phyloP scores from a whole-genome alignment of 2,329 filamentous ascomycete species.

The Pseudogymnoascus sp. region DNA sequence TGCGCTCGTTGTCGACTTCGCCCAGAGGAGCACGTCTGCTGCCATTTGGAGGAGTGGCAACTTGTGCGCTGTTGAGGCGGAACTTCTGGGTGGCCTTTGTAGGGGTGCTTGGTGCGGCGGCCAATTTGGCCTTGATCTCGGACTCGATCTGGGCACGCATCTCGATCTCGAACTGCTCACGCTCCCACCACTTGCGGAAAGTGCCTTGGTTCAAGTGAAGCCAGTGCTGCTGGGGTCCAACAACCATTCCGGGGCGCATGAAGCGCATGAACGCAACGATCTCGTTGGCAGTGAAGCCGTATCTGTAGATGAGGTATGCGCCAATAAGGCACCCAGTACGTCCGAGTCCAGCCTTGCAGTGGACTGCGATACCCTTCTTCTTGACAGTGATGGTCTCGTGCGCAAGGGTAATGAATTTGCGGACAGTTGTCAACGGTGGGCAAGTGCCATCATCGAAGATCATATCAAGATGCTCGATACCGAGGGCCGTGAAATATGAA shows the following conservation, averaged over 20 bases:
- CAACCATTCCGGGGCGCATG: slow-evolving; percentile 98
- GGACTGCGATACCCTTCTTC: slow-evolving; percentile 90
- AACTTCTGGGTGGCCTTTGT: slow-evolving; percentile 55
- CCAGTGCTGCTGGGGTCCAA: slow-evolving; percentile 98
- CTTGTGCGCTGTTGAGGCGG: slow-evolving; percentile 55
- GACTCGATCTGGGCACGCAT: slow-evolving; percentile 76
- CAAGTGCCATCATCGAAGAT: slow-evolving; percentile 99
- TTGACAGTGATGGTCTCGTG: slow-evolving; percentile 89
- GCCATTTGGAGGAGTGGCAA: slow-evolving; percentile 77
- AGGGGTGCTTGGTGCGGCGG: slow-evolving; percentile 46
- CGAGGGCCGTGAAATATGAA: slow-evolving; percentile 92
- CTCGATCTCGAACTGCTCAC: slow-evolving; percentile 44
- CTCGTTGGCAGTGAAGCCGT: slow-evolving; percentile 96
- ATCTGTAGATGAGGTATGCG: slow-evolving; percentile 93
- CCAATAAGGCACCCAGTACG: slow-evolving; percentile 94
- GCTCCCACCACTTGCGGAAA: slow-evolving; percentile 97
- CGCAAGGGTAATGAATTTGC: slow-evolving; percentile 88
- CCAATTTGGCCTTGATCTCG: slow-evolving; percentile 36
- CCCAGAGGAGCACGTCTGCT: slow-evolving; percentile 78
- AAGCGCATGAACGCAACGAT: slow-evolving; percentile 98
- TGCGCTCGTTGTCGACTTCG: slow-evolving; percentile 78
- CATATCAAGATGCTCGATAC: slow-evolving; percentile 96
- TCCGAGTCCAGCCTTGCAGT: slow-evolving; percentile 96
- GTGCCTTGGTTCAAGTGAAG: slow-evolving; percentile 92
- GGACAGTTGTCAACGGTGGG: slow-evolving; percentile 77